Evolutionary conservation across 352 stramenopile species (phyloP), one percentile per base, ranked within the genome.

Genomic region (Phytophthora europaea): DNA sequence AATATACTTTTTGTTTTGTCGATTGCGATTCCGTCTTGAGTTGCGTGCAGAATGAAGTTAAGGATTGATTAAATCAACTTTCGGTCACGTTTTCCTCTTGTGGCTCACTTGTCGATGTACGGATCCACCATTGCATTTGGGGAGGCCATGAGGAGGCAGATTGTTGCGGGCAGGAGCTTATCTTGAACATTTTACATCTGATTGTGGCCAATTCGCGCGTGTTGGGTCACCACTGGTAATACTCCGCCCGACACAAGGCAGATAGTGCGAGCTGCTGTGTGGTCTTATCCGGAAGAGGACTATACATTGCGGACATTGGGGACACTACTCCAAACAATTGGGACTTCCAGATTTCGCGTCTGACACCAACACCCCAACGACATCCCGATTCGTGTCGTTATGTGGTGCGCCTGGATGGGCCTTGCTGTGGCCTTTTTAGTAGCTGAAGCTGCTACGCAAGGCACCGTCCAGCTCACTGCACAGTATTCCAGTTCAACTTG

Each of bases 241-340:
- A n/a, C 16, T 23, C 18, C 43, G 13, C 38, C 18, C 13, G 4
- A n/a, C 1, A 10, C 34, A 13, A 40, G 9, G 34, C 9, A 47
- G 38, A 22, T 22, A 50, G 43, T n/a, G 43, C n/a, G 43, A 50
- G 43, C 43, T 50, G 15, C 43, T 50, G 43, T 50, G 5, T 16
- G 43, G 43, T 50, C 43, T 50, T 50, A 50, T 50, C 43, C 7
- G 43, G 43, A 50, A 50, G 43, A 50, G 43, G 43, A 50, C 43
- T 50, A 22, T 50, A 50, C 43, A 13, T 50, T 50, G 43, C 43
- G 18, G 43, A 50, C 16, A 50, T 50, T 50, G 43, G 15, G 43
- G 43, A 50, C 43, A 50, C 43, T 43, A 43, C 34, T 9, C 13
- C 13, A 43, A 43, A 31, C 8, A 43, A 43, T 50, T 50, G 16